Percentiles rank a stretch among this genome's conserved stretches.
Evolutionary conservation across 2,329 filamentous ascomycete genomes (phyloP).

Genomic region (Lojkania enalia): DNA sequence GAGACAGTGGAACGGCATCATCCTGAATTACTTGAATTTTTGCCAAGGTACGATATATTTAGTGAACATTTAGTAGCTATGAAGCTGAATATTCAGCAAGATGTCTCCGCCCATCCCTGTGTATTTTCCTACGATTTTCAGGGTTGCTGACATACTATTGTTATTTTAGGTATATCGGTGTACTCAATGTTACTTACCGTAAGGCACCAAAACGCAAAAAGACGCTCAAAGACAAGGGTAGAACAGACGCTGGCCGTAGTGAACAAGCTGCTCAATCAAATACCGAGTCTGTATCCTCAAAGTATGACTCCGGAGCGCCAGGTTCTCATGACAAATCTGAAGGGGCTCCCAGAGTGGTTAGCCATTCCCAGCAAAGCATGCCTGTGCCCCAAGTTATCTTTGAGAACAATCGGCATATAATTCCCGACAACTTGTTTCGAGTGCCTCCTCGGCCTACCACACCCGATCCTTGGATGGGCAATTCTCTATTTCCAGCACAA

Average conservation of each 20-base stretch:
- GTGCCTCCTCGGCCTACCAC: conserved; percentile 54
- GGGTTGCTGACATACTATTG: conserved; percentile 38
- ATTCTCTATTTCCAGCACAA: conserved; percentile 34
- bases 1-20: conserved; percentile 92
- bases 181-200: conserved; percentile 93
- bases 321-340: conserved; percentile 15
- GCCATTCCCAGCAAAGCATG: conserved; percentile 75
- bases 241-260: conserved; percentile 21
- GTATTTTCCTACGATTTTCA: background rate
- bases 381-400: conserved; percentile 89
- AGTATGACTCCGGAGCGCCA: conserved; percentile 19
- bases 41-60: conserved; percentile 65
- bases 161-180: conserved; percentile 81
- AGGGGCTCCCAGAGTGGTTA: conserved; percentile 56
- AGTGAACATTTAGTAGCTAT: conserved; percentile 21
- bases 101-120: background rate
- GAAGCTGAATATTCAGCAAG: conserved; percentile 48
- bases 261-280: conserved; percentile 23
- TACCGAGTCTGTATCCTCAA: conserved; percentile 12
- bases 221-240: conserved; percentile 36
- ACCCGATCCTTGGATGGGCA: conserved; percentile 40
- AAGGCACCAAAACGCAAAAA: conserved; percentile 71
- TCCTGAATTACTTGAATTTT: conserved; percentile 83
- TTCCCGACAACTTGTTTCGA: conserved; percentile 80
- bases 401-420: conserved; percentile 90